Percentiles rank a stretch among this genome's conserved stretches.
Evolutionary conservation across 768 basidiomycete genomes (phyloP).

Genomic region (Cantharellus anzutake): DNA sequence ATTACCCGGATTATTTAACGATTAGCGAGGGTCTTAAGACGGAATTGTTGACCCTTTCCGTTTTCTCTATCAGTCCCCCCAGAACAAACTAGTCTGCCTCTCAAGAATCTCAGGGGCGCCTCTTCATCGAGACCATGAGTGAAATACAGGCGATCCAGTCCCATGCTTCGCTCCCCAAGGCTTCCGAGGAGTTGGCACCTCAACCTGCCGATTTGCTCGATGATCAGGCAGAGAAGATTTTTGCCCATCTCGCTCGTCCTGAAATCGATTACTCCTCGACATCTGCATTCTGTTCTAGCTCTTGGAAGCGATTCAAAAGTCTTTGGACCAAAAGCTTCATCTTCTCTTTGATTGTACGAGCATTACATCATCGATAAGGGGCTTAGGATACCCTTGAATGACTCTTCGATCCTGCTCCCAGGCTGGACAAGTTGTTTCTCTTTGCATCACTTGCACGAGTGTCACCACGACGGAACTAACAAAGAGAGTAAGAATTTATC

Average conservation of each 20-base stretch:
- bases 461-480: slow-evolving; percentile 70
- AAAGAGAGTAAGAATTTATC: slow-evolving; percentile 15
- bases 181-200: no score
- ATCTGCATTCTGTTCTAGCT: slow-evolving; percentile 30
- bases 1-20: no score
- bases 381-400: neutral
- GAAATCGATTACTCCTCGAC: slow-evolving; percentile 48
- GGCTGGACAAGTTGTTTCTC: slow-evolving; percentile 64
- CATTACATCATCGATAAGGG: neutral
- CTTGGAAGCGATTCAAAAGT: slow-evolving; percentile 44
- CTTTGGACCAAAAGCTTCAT: slow-evolving; percentile 63
- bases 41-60: no score
- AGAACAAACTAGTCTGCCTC: no score
- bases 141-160: no score
- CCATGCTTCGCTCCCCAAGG: no score
- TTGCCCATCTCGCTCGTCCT: slow-evolving; percentile 22
- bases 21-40: no score
- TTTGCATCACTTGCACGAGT: slow-evolving; percentile 81
- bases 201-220: no score
- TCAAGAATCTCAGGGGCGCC: no score
- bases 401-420: neutral
- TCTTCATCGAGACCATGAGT: no score
- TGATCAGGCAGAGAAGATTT: no score
- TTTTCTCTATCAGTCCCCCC: no score
- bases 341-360: slow-evolving; percentile 33